Base-by-base conservation (phyloP, 2,329 filamentous ascomycete species). In the Penicillium oxalicum region DNA sequence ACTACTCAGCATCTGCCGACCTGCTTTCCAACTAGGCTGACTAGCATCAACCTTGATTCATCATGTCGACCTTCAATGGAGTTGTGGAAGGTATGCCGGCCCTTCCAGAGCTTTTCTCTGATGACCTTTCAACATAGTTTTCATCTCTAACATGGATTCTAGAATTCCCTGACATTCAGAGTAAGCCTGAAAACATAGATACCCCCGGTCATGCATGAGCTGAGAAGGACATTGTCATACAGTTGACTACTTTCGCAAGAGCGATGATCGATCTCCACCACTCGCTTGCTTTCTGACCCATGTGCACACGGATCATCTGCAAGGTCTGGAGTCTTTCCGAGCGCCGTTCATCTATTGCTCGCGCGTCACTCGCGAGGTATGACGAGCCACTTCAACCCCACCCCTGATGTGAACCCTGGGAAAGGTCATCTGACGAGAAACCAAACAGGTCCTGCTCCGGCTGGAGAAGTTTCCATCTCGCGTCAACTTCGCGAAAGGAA, bases 291-390 rank as follows among this genome's bases (percentile, higher is more conserved):
- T 97, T 63, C 76, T 97, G 26, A 94, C 87, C 67, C 91, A 97
- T 77, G 83, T 94, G 2, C 91, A 96, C 64, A 94, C 86, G 55
- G 91, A 96, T 60, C 91, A 96, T 68, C 78, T 96, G 1, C 78
- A 79, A 33, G 91, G 91, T 0, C 77, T 96, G 1, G 89, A 95
- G 58, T 80, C 77, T 9, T 77, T 91, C 46, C 80, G 82, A 40
- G 82, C 87, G 27, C 87, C 88, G 0, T 95, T 95, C 61, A 81
- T 97, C 18, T 96, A 95, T 68, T 96, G 90, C 70, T 95, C 91
- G 1, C 77, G 86, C 0, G 87, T 88, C 0, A 96, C 91, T 0
- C 80, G 81, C 54, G 85, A 90, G 66, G 83, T 77, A 62, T 40
- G 53, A 44, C 18, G 18, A 18, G 18, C 18, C 18, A 8, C 9